Evolutionary conservation across 2,329 filamentous ascomycete genomes (phyloP), one percentile per base, ranked within the genome.

Genomic region (Phialophora verrucosa): DNA sequence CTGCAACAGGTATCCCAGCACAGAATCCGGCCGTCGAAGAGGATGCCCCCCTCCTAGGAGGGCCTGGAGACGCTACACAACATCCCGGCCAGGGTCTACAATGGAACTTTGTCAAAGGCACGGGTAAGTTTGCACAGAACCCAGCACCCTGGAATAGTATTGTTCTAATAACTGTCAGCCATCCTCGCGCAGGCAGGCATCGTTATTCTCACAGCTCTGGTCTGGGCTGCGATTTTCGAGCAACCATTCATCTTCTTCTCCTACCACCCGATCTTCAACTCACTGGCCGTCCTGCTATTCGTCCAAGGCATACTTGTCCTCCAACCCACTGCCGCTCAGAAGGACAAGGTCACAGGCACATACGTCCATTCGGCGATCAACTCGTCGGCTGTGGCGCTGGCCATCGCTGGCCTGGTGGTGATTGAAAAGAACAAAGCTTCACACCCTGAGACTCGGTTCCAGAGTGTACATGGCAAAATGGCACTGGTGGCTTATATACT

Each of bases 271-370:
- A 78, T 85, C 14, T 78, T 85, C 72, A 87, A 87, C 74, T 85
- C 80, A 71, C 80, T 90, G 64, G 93, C 88, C 57, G 78, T 96
- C 65, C 83, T 97, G 69, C 83, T 92, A 65, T 83, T 95, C 73
- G 85, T 91, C 20, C 90, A 97, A 82, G 90, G 90, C 63, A 87
- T 93, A 70, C 87, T 98, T 60, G 82, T 95, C 72, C 85, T 98
- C 42, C 95, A 99, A 78, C 95, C 94, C 1, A 97, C 94, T 0
- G 86, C 91, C 73, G 91, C 91, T 0, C 82, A 88, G 1, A 78
- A 83, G 17, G 91, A 97, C 79, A 97, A 97, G 79, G 79, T 79
- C 47, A 72, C 81, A 31, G 88, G 87, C 53, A 86, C 88, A 20
- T 79, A 82, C 72, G 77, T 86, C 55, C 94, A 99, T 78, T 89